These are phyloP conservation scores for Lepiota venenata DNA, from an alignment of 768 basidiomycete species.

Conservation along the genomic window DNA sequence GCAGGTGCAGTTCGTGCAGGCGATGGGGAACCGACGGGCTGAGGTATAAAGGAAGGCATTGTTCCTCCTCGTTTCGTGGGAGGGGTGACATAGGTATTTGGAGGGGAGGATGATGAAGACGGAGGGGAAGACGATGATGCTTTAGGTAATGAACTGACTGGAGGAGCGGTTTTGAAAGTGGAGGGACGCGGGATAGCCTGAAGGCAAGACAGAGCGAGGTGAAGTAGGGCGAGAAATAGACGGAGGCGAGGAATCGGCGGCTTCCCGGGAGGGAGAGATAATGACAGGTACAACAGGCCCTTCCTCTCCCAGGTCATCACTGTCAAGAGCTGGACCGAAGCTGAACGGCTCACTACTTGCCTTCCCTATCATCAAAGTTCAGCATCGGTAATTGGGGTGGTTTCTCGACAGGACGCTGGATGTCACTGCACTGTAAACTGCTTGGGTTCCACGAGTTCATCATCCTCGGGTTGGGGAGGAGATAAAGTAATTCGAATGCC, in stretches of 20 bases:
- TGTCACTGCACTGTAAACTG: slow-evolving; percentile 25
- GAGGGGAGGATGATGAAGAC: slow-evolving; percentile 22
- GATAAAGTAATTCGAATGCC: slow-evolving; percentile 77
- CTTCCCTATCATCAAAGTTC: slow-evolving; percentile 29
- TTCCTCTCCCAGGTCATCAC: slow-evolving; percentile 9
- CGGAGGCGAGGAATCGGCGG: slow-evolving; percentile 22
- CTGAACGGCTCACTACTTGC: slow-evolving; percentile 30
- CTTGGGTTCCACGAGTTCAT: slow-evolving; percentile 22
- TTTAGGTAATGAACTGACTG: slow-evolving; percentile 15
- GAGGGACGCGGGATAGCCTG: slow-evolving; percentile 48
- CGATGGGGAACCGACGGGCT: slow-evolving; percentile 46
- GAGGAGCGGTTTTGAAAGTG: slow-evolving; percentile 30
- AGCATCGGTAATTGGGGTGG: slow-evolving; percentile 32
- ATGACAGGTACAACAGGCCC: slow-evolving; percentile 15
- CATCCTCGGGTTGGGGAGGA: slow-evolving; percentile 45
- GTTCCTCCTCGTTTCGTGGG: slow-evolving; percentile 48
- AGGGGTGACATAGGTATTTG: slow-evolving; percentile 42
- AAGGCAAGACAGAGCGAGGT: slow-evolving; percentile 33
- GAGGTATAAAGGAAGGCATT: slow-evolving; percentile 59
- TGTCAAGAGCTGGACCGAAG: slow-evolving; percentile 26
- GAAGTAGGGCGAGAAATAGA: slow-evolving; percentile 26
- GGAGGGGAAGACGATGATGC: slow-evolving; percentile 25
- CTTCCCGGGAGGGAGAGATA: slow-evolving; percentile 8
- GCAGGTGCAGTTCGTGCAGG: slow-evolving; percentile 28
- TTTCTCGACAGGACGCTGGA: slow-evolving; percentile 18